Percentiles rank a stretch among this genome's conserved stretches.
Conservation (phyloP, 129 eudicot genomes). For the Helichrysum umbraculigerum region DNA sequence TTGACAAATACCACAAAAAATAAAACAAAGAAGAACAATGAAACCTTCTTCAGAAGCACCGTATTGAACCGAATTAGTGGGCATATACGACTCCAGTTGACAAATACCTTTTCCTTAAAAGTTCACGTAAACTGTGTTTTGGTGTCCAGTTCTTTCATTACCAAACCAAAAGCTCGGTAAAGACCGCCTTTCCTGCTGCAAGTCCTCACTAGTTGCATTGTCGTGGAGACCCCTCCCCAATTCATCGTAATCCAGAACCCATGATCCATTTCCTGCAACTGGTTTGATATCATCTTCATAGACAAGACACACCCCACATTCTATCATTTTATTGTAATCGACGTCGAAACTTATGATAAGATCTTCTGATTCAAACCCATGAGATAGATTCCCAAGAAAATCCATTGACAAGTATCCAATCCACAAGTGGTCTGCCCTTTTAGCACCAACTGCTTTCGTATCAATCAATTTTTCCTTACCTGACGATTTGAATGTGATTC, state of each 20-base stretch:
- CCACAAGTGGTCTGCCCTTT: not conserved
- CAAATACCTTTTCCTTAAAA: too few species aligned
- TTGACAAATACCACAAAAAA: too few species aligned
- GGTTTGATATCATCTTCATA: not conserved
- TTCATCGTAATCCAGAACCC: not conserved
- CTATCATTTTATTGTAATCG: not conserved
- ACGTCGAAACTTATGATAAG: not conserved
- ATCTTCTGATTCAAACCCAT: not conserved
- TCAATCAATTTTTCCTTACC: not conserved
- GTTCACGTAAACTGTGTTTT: too few species aligned
- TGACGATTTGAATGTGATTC: not conserved
- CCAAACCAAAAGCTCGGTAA: too few species aligned
- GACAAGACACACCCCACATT: conserved; percentile 12
- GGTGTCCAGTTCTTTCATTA: too few species aligned
- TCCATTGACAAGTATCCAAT: not conserved
- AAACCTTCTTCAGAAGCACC: too few species aligned
- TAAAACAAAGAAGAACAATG: too few species aligned
- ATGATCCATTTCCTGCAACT: not conserved
- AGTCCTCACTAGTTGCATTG: too few species aligned
- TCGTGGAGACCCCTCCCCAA: too few species aligned
- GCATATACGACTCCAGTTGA: too few species aligned
- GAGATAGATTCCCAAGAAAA: not conserved
- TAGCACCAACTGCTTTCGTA: not conserved
- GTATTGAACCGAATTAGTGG: too few species aligned
- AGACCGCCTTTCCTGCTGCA: too few species aligned